These are phyloP conservation scores for Tephrocybe rancida DNA, from an alignment of 768 basidiomycete species.

Conservation along the genomic window DNA sequence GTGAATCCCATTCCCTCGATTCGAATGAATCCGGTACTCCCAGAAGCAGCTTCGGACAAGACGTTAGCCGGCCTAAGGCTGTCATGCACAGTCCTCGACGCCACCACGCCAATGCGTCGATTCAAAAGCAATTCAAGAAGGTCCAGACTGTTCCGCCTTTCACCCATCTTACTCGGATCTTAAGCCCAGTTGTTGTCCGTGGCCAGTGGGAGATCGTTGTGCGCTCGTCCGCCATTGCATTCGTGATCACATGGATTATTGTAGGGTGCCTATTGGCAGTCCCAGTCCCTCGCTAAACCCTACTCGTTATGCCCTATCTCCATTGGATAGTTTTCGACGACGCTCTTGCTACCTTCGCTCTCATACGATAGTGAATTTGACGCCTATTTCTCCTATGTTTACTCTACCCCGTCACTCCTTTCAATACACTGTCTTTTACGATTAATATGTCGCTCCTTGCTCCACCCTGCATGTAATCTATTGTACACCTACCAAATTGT, in stretches of 20 bases:
- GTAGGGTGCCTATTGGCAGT: conserved; percentile 42
- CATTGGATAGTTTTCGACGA: neutral
- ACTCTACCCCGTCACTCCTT: conserved; percentile 4
- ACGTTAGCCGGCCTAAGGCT: conserved; percentile 3
- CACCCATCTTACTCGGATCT: conserved; percentile 67
- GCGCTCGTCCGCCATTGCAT: conserved; percentile 52
- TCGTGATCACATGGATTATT: conserved; percentile 44
- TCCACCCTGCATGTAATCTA: neutral
- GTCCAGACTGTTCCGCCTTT: conserved; percentile 70
- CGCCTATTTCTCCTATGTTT: neutral
- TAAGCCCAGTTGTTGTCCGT: conserved; percentile 71
- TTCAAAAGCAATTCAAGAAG: conserved; percentile 39
- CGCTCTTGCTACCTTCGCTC: neutral
- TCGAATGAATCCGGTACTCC: conserved; percentile 9
- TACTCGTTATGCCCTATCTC: neutral
- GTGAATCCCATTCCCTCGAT: conserved; percentile 1
- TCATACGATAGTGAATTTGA: neutral
- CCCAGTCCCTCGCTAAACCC: conserved; percentile 7
- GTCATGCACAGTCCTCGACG: conserved; percentile 5
- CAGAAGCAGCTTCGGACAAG: conserved; percentile 20
- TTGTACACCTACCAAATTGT: neutral
- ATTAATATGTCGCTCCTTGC: conserved; percentile 4
- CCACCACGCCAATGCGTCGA: conserved; percentile 10
- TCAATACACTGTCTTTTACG: conserved; percentile 6
- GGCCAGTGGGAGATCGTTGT: conserved; percentile 87